Evolutionary conservation across 768 basidiomycete species (phyloP), one percentile per base, ranked within the genome.

Genomic region (Termitomyces sp.): DNA sequence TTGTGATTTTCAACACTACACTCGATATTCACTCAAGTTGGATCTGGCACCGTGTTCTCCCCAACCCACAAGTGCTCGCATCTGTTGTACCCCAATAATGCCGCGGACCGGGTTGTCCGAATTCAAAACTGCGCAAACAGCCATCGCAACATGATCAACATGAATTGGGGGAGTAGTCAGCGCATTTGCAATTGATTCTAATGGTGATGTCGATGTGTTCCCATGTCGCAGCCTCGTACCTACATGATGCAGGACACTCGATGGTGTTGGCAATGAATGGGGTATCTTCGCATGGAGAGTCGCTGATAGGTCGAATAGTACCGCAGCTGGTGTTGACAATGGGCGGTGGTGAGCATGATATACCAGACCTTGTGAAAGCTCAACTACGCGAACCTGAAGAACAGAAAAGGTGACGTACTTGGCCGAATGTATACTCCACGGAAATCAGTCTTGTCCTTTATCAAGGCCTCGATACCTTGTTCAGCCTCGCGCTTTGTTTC

Each of bases 331-430:
- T 42, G 92, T 88, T 10, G 89, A 88, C 48, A 95, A 66, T n/a
- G 97, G 97, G 43, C 94, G 86, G 63, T 87, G 78, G 71, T 97
- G 94, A 9, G 96, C 90, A 68, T 98, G 96, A 73, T 98, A 98
- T 64, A 99, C 93, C 53, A 99, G 77, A 61, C 95, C 97, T 94
- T 69, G 62, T 47, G 41, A 59, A 39, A 51, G 22, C 24, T 42
- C 22, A 43, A 54, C 34, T 14, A 36, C 8, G 13, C 20, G 36
- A 47, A 59, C 56, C 55, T 55, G 58, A 53, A 42, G 26, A 41
- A 7, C 7, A 4, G n/a, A 29, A 54, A 29, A 54, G 52, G 42
- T 46, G 34, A 74, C 90, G 65, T 69, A 98, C 96, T 92, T 36
- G 97, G 96, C 58, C 97, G 81, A 62, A 98, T 80, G 71, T 90